These are phyloP conservation scores for Corymbia maculata DNA, from an alignment of 345 rosid genomes.

Conservation along the genomic window DNA sequence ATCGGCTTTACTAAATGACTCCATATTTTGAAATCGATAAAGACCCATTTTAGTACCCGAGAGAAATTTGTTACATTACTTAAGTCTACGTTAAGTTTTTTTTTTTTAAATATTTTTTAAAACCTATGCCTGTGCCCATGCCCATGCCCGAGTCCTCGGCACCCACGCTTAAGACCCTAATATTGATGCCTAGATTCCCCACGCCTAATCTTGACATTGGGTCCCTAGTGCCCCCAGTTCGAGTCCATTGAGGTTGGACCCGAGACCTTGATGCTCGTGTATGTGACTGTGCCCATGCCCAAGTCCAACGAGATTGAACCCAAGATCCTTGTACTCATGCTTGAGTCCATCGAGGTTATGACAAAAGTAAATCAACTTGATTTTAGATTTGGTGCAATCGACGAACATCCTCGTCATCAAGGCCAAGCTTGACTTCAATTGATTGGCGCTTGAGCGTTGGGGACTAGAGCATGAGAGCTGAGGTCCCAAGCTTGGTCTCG, in stretches of 20 bases:
- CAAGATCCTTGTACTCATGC: background rate
- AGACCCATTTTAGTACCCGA: too few species aligned
- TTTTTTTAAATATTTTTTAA: too few species aligned
- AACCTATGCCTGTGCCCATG: fast-evolving
- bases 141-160: background rate
- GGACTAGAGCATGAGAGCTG: too few species aligned
- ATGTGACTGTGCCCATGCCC: background rate
- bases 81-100: too few species aligned
- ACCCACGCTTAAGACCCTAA: background rate
- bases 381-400: too few species aligned
- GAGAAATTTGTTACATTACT: too few species aligned
- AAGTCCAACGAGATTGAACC: background rate
- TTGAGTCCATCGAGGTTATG: background rate
- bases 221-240: background rate
- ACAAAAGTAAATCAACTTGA: too few species aligned
- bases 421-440: background rate
- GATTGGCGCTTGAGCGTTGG: fast-evolving
- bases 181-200: background rate
- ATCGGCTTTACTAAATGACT: background rate
- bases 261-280: background rate
- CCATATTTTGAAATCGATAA: too few species aligned
- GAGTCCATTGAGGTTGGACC: too few species aligned
- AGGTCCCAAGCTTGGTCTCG: background rate
- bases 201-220: background rate
- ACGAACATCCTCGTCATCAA: background rate